These are phyloP conservation scores for Pseudocercospora macadamiae DNA, from an alignment of 2,329 filamentous ascomycete species.

Conservation along the genomic window DNA sequence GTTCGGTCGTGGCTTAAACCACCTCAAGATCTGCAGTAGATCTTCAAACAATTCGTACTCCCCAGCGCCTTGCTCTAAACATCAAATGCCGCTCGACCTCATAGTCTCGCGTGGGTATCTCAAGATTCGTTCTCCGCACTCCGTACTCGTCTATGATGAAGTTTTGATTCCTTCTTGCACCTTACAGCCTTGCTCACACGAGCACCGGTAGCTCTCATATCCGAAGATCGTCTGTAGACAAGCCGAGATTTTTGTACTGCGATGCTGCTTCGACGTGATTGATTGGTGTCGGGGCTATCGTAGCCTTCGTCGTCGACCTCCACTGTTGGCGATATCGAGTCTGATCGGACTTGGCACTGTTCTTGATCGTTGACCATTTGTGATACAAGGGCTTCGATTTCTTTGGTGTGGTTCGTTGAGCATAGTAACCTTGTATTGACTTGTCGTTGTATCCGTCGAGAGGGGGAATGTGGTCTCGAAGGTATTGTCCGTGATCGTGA, in stretches of 20 bases:
- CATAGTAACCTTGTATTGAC: slow-evolving; percentile 46
- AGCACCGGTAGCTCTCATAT: slow-evolving; percentile 28
- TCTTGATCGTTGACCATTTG: slow-evolving; percentile 46
- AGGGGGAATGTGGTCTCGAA: slow-evolving; percentile 38
- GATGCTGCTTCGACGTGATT: slow-evolving; percentile 28
- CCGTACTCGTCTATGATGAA: slow-evolving; percentile 21
- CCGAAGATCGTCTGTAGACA: slow-evolving; percentile 28
- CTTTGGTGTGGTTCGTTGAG: slow-evolving; percentile 42
- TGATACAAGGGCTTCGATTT: slow-evolving; percentile 47
- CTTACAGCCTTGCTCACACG: slow-evolving; percentile 33
- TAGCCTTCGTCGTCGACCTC: slow-evolving; percentile 34
- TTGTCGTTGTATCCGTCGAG: slow-evolving; percentile 46
- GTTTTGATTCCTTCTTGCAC: slow-evolving; percentile 26
- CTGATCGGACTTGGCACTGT: slow-evolving; percentile 41
- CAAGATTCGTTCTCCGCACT: slow-evolving; percentile 24
- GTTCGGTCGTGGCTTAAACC: background rate
- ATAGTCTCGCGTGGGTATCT: slow-evolving; percentile 1
- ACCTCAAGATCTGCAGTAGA: background rate
- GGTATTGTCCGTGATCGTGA: slow-evolving; percentile 21
- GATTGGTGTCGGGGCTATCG: slow-evolving; percentile 24
- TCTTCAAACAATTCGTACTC: background rate
- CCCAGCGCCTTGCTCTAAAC: slow-evolving; percentile 22
- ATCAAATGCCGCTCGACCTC: slow-evolving; percentile 5
- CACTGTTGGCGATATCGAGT: background rate
- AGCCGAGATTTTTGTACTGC: slow-evolving; percentile 20